Conservation (phyloP, 2,329 filamentous ascomycete genomes). For the Sporothrix pallida region DNA sequence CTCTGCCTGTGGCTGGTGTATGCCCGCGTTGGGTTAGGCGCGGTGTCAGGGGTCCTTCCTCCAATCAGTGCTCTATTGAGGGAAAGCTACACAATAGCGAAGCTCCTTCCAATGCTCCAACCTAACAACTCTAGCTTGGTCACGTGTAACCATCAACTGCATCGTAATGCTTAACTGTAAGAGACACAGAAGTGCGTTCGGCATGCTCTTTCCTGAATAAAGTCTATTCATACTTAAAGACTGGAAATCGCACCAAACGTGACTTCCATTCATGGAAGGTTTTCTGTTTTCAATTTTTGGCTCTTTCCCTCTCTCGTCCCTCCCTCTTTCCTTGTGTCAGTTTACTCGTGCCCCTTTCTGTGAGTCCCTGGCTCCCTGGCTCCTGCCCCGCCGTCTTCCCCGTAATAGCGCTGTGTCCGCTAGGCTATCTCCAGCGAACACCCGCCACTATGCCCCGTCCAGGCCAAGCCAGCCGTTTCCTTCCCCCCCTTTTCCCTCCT, state of each 20-base stretch:
- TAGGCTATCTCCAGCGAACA: conserved; percentile 8
- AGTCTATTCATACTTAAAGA: not conserved
- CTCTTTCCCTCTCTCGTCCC: not conserved
- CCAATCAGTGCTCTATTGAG: conserved; percentile 14
- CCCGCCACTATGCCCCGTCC: conserved; percentile 21
- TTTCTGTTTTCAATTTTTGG: not conserved
- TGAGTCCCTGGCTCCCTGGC: not conserved
- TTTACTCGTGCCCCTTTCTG: not conserved
- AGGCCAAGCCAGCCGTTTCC: conserved; percentile 23
- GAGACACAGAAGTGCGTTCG: not conserved
- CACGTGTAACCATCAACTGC: not conserved
- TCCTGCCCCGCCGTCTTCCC: conserved; percentile 14
- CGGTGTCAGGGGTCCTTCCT: not conserved
- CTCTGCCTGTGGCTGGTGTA: conserved; percentile 31
- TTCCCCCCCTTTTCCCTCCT: conserved; percentile 8
- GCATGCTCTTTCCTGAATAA: not conserved
- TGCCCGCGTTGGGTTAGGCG: conserved; percentile 23
- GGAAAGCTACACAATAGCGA: not conserved
- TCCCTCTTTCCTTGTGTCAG: not conserved
- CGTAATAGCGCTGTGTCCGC: conserved; percentile 17
- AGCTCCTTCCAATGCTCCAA: not conserved
- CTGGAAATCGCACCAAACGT: not conserved
- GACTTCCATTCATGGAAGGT: not conserved
- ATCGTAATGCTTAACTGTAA: not conserved
- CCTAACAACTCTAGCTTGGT: not conserved